A percentile compares a stretch with the other conserved stretches of the same genome.
phyloP scores from a whole-genome alignment of 177 flowering plant species.

The Vitis hybrid region DNA sequence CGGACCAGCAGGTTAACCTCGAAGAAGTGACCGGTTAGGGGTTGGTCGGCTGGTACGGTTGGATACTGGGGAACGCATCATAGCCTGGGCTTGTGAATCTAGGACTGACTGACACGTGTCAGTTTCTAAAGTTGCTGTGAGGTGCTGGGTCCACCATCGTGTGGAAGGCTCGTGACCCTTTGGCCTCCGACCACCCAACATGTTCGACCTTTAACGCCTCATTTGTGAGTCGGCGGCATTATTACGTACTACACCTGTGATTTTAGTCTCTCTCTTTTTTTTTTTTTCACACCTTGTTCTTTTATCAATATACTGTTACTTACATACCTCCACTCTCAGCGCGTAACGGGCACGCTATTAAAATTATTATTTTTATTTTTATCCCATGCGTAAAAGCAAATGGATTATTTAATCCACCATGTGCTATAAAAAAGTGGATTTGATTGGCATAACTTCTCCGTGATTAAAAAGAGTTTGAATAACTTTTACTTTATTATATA shows the following conservation, averaged over 20 bases:
- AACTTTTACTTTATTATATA: too few relatives aligned
- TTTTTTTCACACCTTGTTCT: too few relatives aligned
- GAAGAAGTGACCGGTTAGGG: neutral
- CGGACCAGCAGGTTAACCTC: conserved; percentile 1
- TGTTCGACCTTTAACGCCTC: conserved; percentile 22
- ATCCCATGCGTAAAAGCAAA: too few relatives aligned
- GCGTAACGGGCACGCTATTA: neutral
- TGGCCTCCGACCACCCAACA: conserved; percentile 42
- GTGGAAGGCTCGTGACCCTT: conserved; percentile 18
- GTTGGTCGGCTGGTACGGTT: conserved; percentile 13
- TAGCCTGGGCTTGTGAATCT: neutral
- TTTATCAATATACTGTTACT: neutral
- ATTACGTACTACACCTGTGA: conserved; percentile 3
- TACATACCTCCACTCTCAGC: neutral
- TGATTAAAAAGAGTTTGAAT: too few relatives aligned
- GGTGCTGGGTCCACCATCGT: neutral
- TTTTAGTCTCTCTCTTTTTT: neutral
- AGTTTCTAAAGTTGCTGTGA: neutral
- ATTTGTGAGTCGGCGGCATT: conserved; percentile 3
- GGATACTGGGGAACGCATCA: conserved; percentile 15
- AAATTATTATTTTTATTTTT: too few relatives aligned
- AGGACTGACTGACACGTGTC: conserved; percentile 7
- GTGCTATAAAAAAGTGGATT: too few relatives aligned
- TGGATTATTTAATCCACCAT: too few relatives aligned
- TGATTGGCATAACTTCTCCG: too few relatives aligned